Evolutionary conservation across 83 land plant genomes (phyloP), one percentile per base, ranked within the genome.

Genomic region (Larix sibirica): DNA sequence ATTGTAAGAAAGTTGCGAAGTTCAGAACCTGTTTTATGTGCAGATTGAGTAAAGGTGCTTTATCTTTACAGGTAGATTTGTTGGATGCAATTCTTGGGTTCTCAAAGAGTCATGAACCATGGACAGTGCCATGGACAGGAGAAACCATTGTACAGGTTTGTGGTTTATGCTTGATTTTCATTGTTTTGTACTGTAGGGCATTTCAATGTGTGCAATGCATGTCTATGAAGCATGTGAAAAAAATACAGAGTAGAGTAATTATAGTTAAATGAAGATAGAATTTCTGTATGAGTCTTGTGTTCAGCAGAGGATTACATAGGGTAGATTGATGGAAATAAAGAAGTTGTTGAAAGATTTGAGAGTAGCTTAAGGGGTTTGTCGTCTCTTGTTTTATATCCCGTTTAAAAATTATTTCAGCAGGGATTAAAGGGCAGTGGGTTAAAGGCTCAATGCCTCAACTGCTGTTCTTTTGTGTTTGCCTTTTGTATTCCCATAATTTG

Each of bases 91-190:
- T 78, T 58, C 80, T 78, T 78, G 80, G 80, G 20, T 59, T 78
- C 21, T 58, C 80, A 56, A 78, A 58, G 63, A 58, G n/a, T 50
- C 84, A 82, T 83, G 86, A 88, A 38, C 80, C 85, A 33, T 93
- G 95, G 95, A 78, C 82, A 28, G 95, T 93, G 23, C 95, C 95
- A 62, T 93, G 95, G 95, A 83, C 90, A 33, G 87, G 86, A 66
- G 89, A 89, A 62, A 93, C 95, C 61, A 86, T 93, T 56, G 9
- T 92, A 24, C 92, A 92, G 85, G 95, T 90, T 67, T 18, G 12
- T 7, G 75, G 5, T 75, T 50, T 44, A 82, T 82, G 80, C 42
- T 23, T 18, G 67, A 40, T 36, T 20, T 54, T 54, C 58, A 54
- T 54, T 54, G 58, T 3, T 54, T 54, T 54, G 58, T 10, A n/a